phyloP scores from a whole-genome alignment of 306 rosid species.

The Alnus glutinosa region DNA sequence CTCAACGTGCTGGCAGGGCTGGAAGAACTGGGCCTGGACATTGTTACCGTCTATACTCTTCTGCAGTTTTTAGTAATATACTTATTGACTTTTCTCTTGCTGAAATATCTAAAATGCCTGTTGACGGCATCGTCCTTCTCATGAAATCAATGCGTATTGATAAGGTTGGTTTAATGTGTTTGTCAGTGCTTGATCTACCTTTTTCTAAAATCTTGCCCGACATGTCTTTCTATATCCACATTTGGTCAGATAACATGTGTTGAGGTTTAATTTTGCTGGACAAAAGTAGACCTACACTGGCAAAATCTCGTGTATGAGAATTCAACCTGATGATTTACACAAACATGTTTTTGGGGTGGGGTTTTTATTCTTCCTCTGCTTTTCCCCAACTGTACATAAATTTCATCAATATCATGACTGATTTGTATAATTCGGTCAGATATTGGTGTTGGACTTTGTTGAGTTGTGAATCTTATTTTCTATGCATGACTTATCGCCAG shows the following conservation, averaged over 20 bases:
- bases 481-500: constrained; percentile 10
- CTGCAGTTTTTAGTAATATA: constrained; percentile 70
- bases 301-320: neutral
- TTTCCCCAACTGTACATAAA: neutral
- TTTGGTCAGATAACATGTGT: constrained; percentile 1
- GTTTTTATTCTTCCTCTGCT: neutral
- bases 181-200: constrained; percentile 10
- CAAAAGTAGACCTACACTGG: neutral
- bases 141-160: constrained; percentile 84
- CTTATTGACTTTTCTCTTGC: constrained; percentile 73
- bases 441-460: neutral
- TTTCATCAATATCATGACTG: constrained; percentile 14
- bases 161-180: constrained; percentile 47
- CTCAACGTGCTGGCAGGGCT: constrained; percentile 89
- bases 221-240: neutral
- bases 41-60: constrained; percentile 86
- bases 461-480: neutral
- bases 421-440: constrained; percentile 1
- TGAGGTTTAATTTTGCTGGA: neutral
- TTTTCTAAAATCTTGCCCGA: neutral
- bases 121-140: constrained; percentile 80
- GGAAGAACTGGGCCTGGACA: constrained; percentile 97
- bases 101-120: constrained; percentile 81
- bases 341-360: neutral
- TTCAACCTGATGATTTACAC: neutral